A percentile compares a stretch with the other conserved stretches of the same genome.
Evolutionary conservation across 2,329 filamentous ascomycete species (phyloP).

Genomic region (Fusarium sp.): DNA sequence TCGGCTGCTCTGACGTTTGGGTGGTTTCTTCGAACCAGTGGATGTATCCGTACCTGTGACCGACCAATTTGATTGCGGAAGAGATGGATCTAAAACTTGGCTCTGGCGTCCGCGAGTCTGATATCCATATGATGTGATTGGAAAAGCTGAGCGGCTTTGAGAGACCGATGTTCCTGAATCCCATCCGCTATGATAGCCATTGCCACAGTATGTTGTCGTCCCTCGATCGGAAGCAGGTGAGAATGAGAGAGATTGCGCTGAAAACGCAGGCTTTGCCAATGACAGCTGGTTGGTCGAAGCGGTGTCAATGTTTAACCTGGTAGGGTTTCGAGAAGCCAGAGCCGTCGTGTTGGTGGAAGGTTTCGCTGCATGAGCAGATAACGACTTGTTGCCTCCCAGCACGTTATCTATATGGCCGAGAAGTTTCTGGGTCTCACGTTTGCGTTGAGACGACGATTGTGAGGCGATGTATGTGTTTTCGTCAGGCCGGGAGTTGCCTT

Average conservation of each 20-base stretch:
- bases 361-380: constrained; percentile 5
- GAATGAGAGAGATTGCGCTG: neutral
- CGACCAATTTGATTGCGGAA: constrained; percentile 6
- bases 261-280: neutral
- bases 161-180: neutral
- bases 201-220: constrained; percentile 6
- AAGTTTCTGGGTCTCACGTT: constrained; percentile 15
- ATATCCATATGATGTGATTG: neutral
- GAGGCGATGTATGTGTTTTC: constrained; percentile 26
- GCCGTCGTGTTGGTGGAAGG: neutral
- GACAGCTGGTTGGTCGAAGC: constrained; percentile 9
- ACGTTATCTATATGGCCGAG: constrained; percentile 26
- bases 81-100: neutral
- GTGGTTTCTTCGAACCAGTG: constrained; percentile 15
- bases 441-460: constrained; percentile 13
- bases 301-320: neutral
- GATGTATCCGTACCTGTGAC: constrained; percentile 10
- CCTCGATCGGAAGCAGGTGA: constrained; percentile 2
- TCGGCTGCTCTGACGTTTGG: constrained; percentile 35
- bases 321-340: neutral
- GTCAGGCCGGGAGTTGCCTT: constrained; percentile 28
- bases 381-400: constrained; percentile 9
- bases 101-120: constrained; percentile 9
- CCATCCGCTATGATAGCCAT: constrained; percentile 19
- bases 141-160: neutral